Evolutionary conservation across 306 rosid genomes (phyloP), one percentile per base, ranked within the genome.

Genomic region (Carpinus viminea): DNA sequence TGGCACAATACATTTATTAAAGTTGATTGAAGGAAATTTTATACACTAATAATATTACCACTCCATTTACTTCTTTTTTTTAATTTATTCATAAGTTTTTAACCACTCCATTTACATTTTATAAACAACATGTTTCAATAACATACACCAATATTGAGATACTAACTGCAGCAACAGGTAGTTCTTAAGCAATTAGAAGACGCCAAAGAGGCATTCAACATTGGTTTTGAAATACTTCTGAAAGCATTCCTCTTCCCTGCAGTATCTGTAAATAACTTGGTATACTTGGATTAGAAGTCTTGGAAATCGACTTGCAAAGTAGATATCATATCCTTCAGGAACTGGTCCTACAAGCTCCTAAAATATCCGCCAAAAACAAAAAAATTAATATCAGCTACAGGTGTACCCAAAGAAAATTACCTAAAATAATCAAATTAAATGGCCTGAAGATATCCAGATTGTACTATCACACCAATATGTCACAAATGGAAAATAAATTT

Each of bases 251-350:
- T 85, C 89, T 55, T 79, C 75, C 54, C 73, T 76, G 31, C 91
- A 85, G 34, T 60, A 68, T 11, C 13, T 34, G 70, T 59, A 59
- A 45, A 79, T 75, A 55, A 88, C 86, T 66, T 36, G 74, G 86
- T 88, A 79, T 51, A 85, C 91, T 68, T 88, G 87, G 18, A 83
- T 83, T 34, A 85, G 52, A 52, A 88, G 86, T 70, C 74, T 75
- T 15, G 88, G 89, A 46, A 88, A 83, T 59, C 91, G 84, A 57
- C 80, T 78, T 8, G 87, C 72, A 74, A 88, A 88, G 83, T 88
- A 85, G 69, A 5, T 48, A 70, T 88, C 83, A 38, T 75, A 88
- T 64, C 91, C 91, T 53, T 73, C 83, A 0, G 87, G 87, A 18
- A 83, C 12, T 15, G 83, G 57, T 73, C 91, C 91, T 6, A 88